phyloP scores from a whole-genome alignment of 768 basidiomycete genomes.

The Boletus patriciae region DNA sequence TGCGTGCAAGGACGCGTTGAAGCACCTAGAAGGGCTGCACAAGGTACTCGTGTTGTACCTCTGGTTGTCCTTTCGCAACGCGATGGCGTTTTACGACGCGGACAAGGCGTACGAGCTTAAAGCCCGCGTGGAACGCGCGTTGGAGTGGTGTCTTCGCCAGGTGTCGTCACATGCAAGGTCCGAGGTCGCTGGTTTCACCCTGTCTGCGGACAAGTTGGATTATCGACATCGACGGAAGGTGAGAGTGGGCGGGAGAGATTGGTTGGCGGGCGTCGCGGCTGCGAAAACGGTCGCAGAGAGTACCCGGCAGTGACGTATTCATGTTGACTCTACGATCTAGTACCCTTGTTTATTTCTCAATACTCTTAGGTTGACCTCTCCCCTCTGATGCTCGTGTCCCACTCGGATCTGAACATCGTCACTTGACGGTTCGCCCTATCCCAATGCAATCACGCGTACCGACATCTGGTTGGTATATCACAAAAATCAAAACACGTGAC shows the following conservation, averaged over 20 bases:
- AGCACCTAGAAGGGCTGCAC: slow-evolving; percentile 72
- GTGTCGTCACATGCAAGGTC: slow-evolving; percentile 30
- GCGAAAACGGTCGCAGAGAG: slow-evolving; percentile 21
- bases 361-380: neutral
- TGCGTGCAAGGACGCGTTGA: slow-evolving; percentile 19
- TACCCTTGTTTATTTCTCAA: neutral
- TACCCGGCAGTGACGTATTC: neutral
- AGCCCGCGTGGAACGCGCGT: slow-evolving; percentile 57
- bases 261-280: slow-evolving; percentile 19
- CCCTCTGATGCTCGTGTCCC: neutral
- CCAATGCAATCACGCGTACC: neutral
- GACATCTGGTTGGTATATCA: no score
- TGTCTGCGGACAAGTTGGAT: slow-evolving; percentile 11
- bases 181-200: neutral
- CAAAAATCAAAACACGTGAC: slow-evolving; percentile 21
- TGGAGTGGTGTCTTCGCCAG: slow-evolving; percentile 61
- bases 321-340: neutral
- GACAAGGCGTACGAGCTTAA: slow-evolving; percentile 54
- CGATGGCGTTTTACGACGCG: slow-evolving; percentile 64
- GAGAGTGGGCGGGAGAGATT: slow-evolving; percentile 13
- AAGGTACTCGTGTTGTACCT: slow-evolving; percentile 74
- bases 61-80: slow-evolving; percentile 77
- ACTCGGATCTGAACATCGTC: neutral
- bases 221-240: slow-evolving; percentile 23
- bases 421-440: no score